These are phyloP conservation scores for Spinellus fusiger DNA, from an alignment of 192 early-diverging fungal genomes.

Conservation along the genomic window DNA sequence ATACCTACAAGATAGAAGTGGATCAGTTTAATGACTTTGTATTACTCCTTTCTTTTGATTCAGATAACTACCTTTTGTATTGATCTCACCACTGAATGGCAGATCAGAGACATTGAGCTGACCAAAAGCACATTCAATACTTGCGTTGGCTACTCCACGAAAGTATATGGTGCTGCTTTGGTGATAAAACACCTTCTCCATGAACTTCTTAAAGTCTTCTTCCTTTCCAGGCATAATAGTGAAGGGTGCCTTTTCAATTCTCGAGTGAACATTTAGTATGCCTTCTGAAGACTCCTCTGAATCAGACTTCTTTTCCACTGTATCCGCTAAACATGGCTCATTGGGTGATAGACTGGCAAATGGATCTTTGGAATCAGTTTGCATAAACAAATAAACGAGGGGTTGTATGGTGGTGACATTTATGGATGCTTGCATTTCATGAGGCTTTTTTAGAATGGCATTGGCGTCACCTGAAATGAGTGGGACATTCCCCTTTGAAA, in stretches of 20 bases:
- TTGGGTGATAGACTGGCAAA: constrained; percentile 23
- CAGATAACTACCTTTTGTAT: constrained; percentile 23
- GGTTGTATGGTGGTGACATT: constrained; percentile 21
- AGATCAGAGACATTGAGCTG: constrained; percentile 17
- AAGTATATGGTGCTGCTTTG: constrained; percentile 16
- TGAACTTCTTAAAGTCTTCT: constrained; percentile 29
- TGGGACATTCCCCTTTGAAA: constrained; percentile 15
- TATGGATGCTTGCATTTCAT: constrained; percentile 27
- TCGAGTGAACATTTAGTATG: constrained; percentile 15
- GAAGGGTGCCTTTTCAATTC: constrained; percentile 25
- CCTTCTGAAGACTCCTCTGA: background rate
- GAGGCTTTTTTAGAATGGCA: constrained; percentile 20
- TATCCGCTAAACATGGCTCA: constrained; percentile 15
- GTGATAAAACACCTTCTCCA: constrained; percentile 17
- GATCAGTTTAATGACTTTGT: background rate
- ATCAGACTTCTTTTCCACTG: background rate
- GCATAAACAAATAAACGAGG: constrained; percentile 18
- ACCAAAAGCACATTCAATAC: constrained; percentile 25
- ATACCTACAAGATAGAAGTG: constrained; percentile 13
- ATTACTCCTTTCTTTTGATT: background rate
- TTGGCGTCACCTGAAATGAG: constrained; percentile 28
- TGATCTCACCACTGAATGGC: constrained; percentile 25
- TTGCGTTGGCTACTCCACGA: constrained; percentile 22
- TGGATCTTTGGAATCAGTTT: constrained; percentile 10
- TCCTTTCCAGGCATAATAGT: constrained; percentile 18